Base-by-base conservation (phyloP, 1,139 yeast species). In the Kodamaea alishanica region DNA sequence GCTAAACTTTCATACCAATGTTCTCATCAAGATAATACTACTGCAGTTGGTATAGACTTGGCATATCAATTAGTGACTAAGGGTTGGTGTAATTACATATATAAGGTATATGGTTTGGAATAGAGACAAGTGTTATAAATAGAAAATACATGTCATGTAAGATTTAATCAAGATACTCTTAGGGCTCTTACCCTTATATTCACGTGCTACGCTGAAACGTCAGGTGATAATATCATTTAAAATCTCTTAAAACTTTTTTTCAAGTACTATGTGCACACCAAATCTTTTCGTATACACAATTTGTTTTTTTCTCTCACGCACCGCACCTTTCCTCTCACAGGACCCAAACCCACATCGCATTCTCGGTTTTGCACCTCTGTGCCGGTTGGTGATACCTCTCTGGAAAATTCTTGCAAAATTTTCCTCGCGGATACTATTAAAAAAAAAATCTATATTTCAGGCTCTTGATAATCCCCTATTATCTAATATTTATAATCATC, bases 41-140 rank as follows among this genome's bases (percentile, higher is more conserved):
- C 34, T 7, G 11, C 26, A 12, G 22, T 32, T 32, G 20, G 20
- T 24, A 12, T 40, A 26, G 42, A 32, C 8, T 26, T 24, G 10
- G 26, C 30, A 2, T 30, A 38, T 24, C 24, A 31, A 6, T 25
- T 32, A 22, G 35, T 50, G 26, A 43, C 45, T 28, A 31, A 31
- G 6, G 32, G 44, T 11, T 53, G 59, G 57, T 32, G 44, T 31
- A 42, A 42, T 27, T 44, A 48, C 33, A 46, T 52, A 8, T 46
- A 52, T 35, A 55, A 55, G 40, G 56, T 55, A 4, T 53, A 55
- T 35, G 56, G 58, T 3, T 41, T 55, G 33, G 60, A 54, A 36
- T 54, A 46, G 39, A 10, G 6, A 15, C 9, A 15, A 15, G 4
- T 15, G 20, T 15, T 15, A 26, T 10, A 29, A 22, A 24, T 26